Evolutionary conservation across 1,139 yeast species (phyloP).

Genomic region (Lodderomyces elongisporus): DNA sequence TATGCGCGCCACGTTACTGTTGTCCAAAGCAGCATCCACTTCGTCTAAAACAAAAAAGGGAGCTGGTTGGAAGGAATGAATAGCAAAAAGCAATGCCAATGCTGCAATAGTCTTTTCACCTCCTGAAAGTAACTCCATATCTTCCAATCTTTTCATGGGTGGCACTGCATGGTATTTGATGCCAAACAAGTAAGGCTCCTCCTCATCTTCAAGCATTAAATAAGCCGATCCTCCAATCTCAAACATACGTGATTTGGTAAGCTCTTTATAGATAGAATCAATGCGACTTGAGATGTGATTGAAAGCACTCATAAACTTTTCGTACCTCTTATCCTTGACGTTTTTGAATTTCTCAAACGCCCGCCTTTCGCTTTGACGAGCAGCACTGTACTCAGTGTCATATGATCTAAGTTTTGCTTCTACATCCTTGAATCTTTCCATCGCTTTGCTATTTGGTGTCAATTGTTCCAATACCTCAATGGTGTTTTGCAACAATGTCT

Average conservation of each 20-base stretch:
- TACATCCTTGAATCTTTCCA: conserved; percentile 69
- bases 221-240: conserved; percentile 93
- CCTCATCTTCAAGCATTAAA: conserved; percentile 80
- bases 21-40: conserved; percentile 95
- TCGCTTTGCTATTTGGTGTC: conserved; percentile 78
- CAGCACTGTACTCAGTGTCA: conserved; percentile 60
- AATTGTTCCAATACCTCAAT: conserved; percentile 51
- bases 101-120: conserved; percentile 99
- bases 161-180: conserved; percentile 94
- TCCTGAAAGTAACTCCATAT: conserved; percentile 90
- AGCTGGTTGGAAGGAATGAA: conserved; percentile 87
- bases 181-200: conserved; percentile 82
- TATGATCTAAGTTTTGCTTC: conserved; percentile 55
- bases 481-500: conserved; percentile 26
- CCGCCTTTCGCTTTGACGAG: conserved; percentile 58
- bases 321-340: conserved; percentile 56
- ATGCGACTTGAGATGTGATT: conserved; percentile 68
- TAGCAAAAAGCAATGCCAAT: conserved; percentile 81
- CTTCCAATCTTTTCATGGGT: conserved; percentile 89
- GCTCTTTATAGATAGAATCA: conserved; percentile 80
- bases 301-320: conserved; percentile 66
- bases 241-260: conserved; percentile 64
- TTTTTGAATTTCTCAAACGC: conserved; percentile 54
- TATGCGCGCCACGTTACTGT: conserved; percentile 76
- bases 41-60: conserved; percentile 96